Conservation (phyloP, 2,329 filamentous ascomycete species). For the Penicillium verrucosum region DNA sequence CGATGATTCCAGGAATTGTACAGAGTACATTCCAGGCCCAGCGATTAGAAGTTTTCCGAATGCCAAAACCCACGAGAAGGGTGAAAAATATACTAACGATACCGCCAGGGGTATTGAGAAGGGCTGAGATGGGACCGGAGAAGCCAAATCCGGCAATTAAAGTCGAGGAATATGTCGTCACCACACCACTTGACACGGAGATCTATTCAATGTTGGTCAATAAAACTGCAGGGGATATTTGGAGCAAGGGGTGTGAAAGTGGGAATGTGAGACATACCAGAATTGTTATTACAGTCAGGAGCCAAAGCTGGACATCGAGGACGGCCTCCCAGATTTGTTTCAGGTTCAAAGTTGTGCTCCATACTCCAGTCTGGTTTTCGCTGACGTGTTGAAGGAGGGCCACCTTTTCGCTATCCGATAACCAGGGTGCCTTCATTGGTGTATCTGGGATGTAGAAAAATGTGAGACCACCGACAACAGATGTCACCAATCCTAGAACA, state of each 20-base stretch:
- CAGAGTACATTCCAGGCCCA: constrained; percentile 44
- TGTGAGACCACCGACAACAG: constrained; percentile 42
- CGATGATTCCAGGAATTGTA: constrained; percentile 49
- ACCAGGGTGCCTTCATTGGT: constrained; percentile 43
- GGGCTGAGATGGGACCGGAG: constrained; percentile 41
- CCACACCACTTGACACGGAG: constrained; percentile 44
- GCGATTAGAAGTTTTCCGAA: constrained; percentile 40
- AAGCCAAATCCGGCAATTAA: constrained; percentile 45
- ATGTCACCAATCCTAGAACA: constrained; percentile 48
- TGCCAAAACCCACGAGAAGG: constrained; percentile 41
- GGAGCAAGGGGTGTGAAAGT: background rate
- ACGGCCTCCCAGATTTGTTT: constrained; percentile 49
- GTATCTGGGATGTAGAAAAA: constrained; percentile 50
- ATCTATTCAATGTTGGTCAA: constrained; percentile 29
- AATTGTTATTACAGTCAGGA: constrained; percentile 35
- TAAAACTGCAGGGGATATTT: background rate
- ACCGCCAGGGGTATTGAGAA: constrained; percentile 46
- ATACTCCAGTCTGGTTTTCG: constrained; percentile 51
- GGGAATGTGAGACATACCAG: constrained; percentile 7
- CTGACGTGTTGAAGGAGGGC: constrained; percentile 43
- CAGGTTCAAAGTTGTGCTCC: constrained; percentile 49
- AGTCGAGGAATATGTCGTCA: constrained; percentile 47
- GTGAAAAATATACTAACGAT: constrained; percentile 42
- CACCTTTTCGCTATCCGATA: constrained; percentile 38
- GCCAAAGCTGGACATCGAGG: constrained; percentile 46